Base-by-base conservation (phyloP, 2,329 filamentous ascomycete species). In the Ciborinia camelliae region DNA sequence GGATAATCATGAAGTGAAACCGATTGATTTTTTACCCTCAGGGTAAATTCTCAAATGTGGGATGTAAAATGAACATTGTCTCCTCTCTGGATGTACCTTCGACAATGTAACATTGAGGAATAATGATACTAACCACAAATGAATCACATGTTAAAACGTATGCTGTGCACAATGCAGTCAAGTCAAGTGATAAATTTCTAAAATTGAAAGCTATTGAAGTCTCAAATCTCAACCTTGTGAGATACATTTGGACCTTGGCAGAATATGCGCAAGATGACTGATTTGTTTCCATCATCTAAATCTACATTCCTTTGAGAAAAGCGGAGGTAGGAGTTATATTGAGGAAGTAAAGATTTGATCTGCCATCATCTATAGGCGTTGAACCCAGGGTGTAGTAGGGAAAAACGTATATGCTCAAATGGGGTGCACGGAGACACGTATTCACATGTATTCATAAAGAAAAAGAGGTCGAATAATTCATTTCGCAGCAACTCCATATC, bases 331-430 rank as follows among this genome's bases (percentile, higher is more conserved):
- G 62, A 63, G 67, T 70, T 70, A 71, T 70, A 66, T 58, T 64
- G 68, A 70, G 72, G 69, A 70, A 68, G 43, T 68, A 62, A 50
- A 57, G 41, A 45, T 35, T 73, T 68, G 59, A 66, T 75, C 65
- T 75, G 57, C 74, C 74, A 75, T 75, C 69, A 73, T 73, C 71
- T 74, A 72, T 75, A 75, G 73, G 75, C 73, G 65, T 72, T 73
- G 69, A 54, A 71, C 73, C 71, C 68, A 73, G 71, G 66, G 71
- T 70, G 65, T 59, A 68, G 59, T 66, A 66, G 66, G 66, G 72
- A 71, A 71, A 70, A 73, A 72, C 70, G 74, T 71, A 76, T 75
- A 76, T 76, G 74, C 74, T 76, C 71, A 74, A 68, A 75, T 75
- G 74, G 74, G 62, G 58, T 60, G 39, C 35, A 39, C 53, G 47